Base-by-base conservation (phyloP, 306 rosid species). In the Prunus davidiana region DNA sequence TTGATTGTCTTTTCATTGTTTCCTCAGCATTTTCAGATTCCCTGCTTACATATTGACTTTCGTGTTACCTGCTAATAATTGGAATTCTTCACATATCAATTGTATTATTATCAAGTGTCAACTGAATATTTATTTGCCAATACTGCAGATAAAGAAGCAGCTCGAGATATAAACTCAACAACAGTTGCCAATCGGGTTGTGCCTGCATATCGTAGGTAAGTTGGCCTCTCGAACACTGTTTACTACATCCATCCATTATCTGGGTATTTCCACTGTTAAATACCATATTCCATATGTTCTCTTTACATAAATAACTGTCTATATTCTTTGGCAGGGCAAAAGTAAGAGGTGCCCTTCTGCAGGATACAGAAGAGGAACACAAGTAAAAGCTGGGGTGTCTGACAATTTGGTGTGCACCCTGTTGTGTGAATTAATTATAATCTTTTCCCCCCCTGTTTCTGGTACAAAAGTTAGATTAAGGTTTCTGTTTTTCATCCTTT, bases 301-400 rank as follows among this genome's bases (percentile, higher is more conserved):
- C n/a, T 45, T 61, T 54, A 63, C 76, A 25, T 28, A 46, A 45
- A 60, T 69, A 74, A 51, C 20, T 7, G 47, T 38, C 43, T 54
- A 32, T 46, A 64, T 72, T 45, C 49, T 81, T 78, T 72, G 30
- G 79, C 94, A 89, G 97, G 88, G 84, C 96, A 63, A 93, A 87
- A 83, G 84, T 89, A 67, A 84, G 96, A 79, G 97, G 96, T 24
- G 96, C 84, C 18, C 76, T 89, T 75, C 82, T 93, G 83, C 90
- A 78, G 73, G 87, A 87, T 82, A 80, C 85, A 2, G 96, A 81
- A 30, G 87, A 82, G 62, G 84, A 87, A 46, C 47, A 64, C 61
- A 72, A 60, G 49, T 80, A 73, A 67, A 55, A 71, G 74, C 81
- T 51, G 55, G 41, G 52, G 22, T 19, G 11, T 58, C 49, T 28